Evolutionary conservation across 345 rosid species (phyloP).

Genomic region (Boechera divaricarpa): DNA sequence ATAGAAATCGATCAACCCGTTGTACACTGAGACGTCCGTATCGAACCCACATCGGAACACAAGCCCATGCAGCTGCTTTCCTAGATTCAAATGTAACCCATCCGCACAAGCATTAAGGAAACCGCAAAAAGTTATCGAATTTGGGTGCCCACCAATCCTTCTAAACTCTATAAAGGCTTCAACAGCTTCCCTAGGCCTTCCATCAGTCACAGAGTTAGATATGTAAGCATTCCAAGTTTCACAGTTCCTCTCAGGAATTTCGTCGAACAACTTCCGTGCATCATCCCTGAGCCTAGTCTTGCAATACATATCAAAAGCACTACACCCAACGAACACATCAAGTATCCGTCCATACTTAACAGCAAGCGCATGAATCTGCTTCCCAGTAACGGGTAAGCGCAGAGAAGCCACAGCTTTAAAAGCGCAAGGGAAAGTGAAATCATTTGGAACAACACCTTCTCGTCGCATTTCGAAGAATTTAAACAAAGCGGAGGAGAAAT

Average conservation of each 20-base stretch:
- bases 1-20: constrained; percentile 81
- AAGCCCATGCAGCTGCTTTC: constrained; percentile 71
- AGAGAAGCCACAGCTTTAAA: constrained; percentile 77
- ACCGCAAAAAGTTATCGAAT: constrained; percentile 69
- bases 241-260: constrained; percentile 70
- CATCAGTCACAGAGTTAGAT: constrained; percentile 68
- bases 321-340: constrained; percentile 76
- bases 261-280: constrained; percentile 74
- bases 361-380: constrained; percentile 66
- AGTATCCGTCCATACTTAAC: constrained; percentile 58
- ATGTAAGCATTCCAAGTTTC: constrained; percentile 81
- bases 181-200: constrained; percentile 57
- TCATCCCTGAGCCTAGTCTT: constrained; percentile 57
- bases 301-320: constrained; percentile 79
- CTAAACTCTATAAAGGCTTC: constrained; percentile 61
- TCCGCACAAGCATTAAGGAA: constrained; percentile 80
- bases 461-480: constrained; percentile 61
- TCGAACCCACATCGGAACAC: constrained; percentile 63
- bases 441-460: constrained; percentile 67
- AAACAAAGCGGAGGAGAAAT: constrained; percentile 58
- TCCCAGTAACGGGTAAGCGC: constrained; percentile 49
- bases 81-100: constrained; percentile 51
- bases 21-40: constrained; percentile 59
- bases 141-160: constrained; percentile 60
- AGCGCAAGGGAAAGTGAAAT: constrained; percentile 80